Percentiles rank a stretch among this genome's conserved stretches.
Evolutionary conservation across 441 rosid genomes (phyloP).

Genomic region (Jatropha multifida): DNA sequence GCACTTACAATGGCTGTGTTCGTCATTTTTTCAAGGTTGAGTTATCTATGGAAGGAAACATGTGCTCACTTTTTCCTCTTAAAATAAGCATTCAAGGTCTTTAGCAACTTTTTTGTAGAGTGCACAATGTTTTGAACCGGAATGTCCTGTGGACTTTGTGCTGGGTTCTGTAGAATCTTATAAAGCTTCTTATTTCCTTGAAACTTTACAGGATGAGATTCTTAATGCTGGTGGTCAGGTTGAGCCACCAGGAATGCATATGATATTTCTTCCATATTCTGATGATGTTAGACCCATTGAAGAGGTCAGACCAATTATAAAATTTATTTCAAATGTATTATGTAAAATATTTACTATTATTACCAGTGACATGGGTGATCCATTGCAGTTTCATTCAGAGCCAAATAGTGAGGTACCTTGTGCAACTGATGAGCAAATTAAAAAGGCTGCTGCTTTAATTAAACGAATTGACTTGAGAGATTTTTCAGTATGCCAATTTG

Average conservation of each 20-base stretch:
- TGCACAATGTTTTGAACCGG: neutral
- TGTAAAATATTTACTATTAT: conserved; percentile 12
- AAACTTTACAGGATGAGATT: conserved; percentile 71
- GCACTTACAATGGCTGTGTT: neutral
- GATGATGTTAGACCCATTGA: conserved; percentile 82
- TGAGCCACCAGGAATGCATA: conserved; percentile 97
- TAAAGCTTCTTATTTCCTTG: conserved; percentile 18
- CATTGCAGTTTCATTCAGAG: conserved; percentile 54
- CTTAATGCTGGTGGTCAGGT: conserved; percentile 67
- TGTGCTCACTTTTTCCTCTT: neutral
- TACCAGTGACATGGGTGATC: conserved; percentile 23
- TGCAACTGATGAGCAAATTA: conserved; percentile 73
- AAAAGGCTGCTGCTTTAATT: conserved; percentile 65
- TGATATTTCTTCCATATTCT: conserved; percentile 92
- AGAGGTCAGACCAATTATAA: conserved; percentile 53
- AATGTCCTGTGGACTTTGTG: neutral
- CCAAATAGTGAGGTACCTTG: conserved; percentile 47
- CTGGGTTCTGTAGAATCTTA: conserved; percentile 10
- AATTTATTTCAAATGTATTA: conserved; percentile 24
- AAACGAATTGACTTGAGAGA: conserved; percentile 65
- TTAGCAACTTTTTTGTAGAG: neutral
- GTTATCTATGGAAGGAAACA: neutral
- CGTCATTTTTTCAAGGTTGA: neutral
- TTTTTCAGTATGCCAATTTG: conserved; percentile 32
- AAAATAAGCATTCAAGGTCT: neutral